These are phyloP conservation scores for Parathielavia appendiculata DNA, from an alignment of 495 filamentous ascomycete species.

Conservation along the genomic window DNA sequence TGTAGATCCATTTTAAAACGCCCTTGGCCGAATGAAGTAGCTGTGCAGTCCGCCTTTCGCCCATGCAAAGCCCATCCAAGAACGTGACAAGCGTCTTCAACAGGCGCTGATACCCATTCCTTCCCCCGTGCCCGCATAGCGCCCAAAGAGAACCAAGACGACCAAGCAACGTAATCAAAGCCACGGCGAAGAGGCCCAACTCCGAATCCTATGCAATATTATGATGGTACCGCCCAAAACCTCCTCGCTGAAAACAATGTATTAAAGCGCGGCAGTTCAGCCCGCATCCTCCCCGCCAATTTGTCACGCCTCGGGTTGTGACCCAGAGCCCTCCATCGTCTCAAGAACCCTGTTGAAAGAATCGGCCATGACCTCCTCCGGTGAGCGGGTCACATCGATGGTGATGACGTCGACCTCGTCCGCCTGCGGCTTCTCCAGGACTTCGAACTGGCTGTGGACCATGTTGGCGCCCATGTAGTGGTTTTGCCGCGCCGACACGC, in stretches of 20 bases:
- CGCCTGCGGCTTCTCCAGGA: constrained; percentile 71
- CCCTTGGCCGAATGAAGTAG: background rate
- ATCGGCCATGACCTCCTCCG: constrained; percentile 61
- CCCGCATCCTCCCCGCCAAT: constrained; percentile 3
- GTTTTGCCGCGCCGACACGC: constrained; percentile 66
- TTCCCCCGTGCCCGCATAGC: background rate
- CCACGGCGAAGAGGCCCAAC: constrained; percentile 5
- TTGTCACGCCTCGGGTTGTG: too few species aligned
- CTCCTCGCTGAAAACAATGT: background rate
- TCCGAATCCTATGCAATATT: constrained; percentile 13
- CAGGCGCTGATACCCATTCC: background rate
- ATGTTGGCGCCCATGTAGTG: constrained; percentile 98
- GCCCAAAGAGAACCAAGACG: background rate
- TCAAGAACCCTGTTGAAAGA: constrained; percentile 51
- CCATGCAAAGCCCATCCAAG: constrained; percentile 4
- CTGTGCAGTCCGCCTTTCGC: background rate
- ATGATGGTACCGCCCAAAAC: background rate
- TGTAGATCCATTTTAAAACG: constrained; percentile 8
- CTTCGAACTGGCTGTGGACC: constrained; percentile 89
- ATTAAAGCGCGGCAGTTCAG: constrained; percentile 11
- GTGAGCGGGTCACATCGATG: constrained; percentile 66
- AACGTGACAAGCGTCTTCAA: background rate
- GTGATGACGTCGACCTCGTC: constrained; percentile 81
- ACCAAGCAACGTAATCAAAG: background rate
- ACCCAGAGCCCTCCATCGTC: constrained; percentile 39